These are phyloP conservation scores for Pilasporangium apinafurcum DNA, from an alignment of 352 stramenopile genomes.

Conservation along the genomic window DNA sequence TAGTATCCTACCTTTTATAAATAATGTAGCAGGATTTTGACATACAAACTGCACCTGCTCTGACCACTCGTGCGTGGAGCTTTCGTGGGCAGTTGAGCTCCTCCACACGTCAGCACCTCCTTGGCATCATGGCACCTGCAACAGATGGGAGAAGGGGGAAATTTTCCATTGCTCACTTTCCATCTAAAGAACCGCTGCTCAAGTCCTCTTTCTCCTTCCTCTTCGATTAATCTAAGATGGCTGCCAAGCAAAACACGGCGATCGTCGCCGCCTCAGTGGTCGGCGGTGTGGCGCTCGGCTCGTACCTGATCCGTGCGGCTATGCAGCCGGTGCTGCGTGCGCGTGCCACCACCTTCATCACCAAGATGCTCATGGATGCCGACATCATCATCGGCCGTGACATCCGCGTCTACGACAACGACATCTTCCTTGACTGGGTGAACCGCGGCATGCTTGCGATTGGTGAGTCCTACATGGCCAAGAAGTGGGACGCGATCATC, in stretches of 20 bases:
- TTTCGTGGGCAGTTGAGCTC: too few species aligned
- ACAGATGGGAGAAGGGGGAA: too few species aligned
- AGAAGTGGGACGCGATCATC: constrained; percentile 82
- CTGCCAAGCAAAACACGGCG: constrained; percentile 63
- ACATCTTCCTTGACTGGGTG: constrained; percentile 85
- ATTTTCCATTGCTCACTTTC: constrained; percentile 8
- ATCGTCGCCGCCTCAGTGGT: constrained; percentile 61
- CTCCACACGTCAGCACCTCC: too few species aligned
- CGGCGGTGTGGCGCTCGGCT: constrained; percentile 55
- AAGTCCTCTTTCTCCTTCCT: background rate
- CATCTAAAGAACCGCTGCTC: constrained; percentile 3
- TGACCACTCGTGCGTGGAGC: too few species aligned
- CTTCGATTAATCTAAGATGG: constrained; percentile 25
- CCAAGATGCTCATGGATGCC: constrained; percentile 70
- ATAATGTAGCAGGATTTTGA: too few species aligned
- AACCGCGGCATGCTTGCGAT: constrained; percentile 81
- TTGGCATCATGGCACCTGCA: too few species aligned
- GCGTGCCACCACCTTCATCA: constrained; percentile 74
- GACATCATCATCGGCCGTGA: constrained; percentile 79
- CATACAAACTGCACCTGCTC: too few species aligned
- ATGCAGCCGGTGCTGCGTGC: constrained; percentile 66
- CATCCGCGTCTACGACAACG: constrained; percentile 74
- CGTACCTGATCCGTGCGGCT: constrained; percentile 52
- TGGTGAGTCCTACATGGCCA: constrained; percentile 86
- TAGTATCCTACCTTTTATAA: too few species aligned